Percentiles rank a stretch among this genome's conserved stretches.
phyloP scores from a whole-genome alignment of 352 stramenopile genomes.

The Pythium sukuiense region DNA sequence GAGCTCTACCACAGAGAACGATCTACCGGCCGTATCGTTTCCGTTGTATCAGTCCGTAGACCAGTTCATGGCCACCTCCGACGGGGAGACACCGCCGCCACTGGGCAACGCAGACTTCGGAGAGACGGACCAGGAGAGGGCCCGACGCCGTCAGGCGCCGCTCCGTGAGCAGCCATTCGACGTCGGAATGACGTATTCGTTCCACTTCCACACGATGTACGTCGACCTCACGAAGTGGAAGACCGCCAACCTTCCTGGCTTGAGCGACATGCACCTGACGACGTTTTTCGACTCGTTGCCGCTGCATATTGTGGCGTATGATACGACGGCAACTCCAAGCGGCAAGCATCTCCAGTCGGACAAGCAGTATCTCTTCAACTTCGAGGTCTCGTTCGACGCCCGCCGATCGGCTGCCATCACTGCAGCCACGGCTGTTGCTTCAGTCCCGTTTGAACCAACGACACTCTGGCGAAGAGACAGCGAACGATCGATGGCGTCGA shows the following conservation, averaged over 20 bases:
- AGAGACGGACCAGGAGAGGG: conserved; percentile 50
- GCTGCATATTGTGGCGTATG: conserved; percentile 73
- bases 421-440: not conserved
- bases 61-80: conserved; percentile 71
- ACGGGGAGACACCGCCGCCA: conserved; percentile 46
- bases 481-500: conserved; percentile 25
- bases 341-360: conserved; percentile 49
- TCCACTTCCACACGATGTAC: conserved; percentile 90
- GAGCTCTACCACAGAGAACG: not conserved
- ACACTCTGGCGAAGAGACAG: conserved; percentile 25
- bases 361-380: conserved; percentile 84
- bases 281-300: conserved; percentile 81
- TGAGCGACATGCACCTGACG: conserved; percentile 72
- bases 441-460: not conserved
- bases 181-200: conserved; percentile 80
- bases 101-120: conserved; percentile 64
- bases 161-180: conserved; percentile 50
- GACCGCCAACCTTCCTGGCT: conserved; percentile 72
- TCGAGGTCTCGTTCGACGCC: conserved; percentile 61
- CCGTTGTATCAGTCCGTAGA: conserved; percentile 81
- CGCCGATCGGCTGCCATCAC: not conserved
- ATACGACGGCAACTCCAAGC: conserved; percentile 25
- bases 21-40: conserved; percentile 69
- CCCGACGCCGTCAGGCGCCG: conserved; percentile 43
- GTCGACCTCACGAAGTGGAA: conserved; percentile 80